phyloP scores from a whole-genome alignment of 2,329 filamentous ascomycete genomes.

The Trichophyton schoenleinii region DNA sequence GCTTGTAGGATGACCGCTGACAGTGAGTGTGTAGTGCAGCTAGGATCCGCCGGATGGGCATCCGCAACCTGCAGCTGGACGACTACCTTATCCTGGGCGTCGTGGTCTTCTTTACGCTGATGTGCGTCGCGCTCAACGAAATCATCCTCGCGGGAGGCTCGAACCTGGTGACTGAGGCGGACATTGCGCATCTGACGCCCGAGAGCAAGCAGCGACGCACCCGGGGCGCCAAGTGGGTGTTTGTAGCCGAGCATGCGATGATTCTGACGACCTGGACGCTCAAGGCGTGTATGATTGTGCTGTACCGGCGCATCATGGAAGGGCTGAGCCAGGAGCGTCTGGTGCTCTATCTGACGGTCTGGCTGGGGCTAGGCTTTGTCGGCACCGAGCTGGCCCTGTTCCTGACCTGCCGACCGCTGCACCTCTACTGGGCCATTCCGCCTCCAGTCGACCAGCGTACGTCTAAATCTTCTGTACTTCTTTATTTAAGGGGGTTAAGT shows the following conservation, averaged over 20 bases:
- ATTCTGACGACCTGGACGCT: conserved; percentile 43
- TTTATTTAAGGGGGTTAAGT: neutral
- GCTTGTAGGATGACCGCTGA: neutral
- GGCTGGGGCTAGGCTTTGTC: conserved; percentile 36
- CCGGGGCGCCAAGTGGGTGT: conserved; percentile 49
- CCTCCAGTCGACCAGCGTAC: neutral
- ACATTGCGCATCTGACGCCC: conserved; percentile 36
- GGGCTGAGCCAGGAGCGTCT: conserved; percentile 25
- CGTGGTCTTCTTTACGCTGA: conserved; percentile 43
- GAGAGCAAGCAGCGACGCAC: conserved; percentile 31
- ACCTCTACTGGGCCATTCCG: conserved; percentile 23
- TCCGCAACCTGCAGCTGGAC: conserved; percentile 41
- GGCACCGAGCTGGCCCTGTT: conserved; percentile 40
- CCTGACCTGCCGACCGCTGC: conserved; percentile 36
- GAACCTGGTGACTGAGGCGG: conserved; percentile 45
- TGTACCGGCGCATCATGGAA: conserved; percentile 40
- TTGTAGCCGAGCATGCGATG: conserved; percentile 52
- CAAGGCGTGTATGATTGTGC: conserved; percentile 42
- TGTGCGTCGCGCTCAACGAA: conserved; percentile 44
- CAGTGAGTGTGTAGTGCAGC: conserved; percentile 19
- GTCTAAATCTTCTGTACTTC: neutral
- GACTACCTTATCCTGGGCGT: conserved; percentile 46
- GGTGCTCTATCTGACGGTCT: conserved; percentile 28
- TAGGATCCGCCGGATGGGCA: conserved; percentile 32
- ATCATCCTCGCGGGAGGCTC: conserved; percentile 44